A percentile compares a stretch with the other conserved stretches of the same genome.
phyloP scores from a whole-genome alignment of 192 early-diverging fungal species.

The Gaertneriomyces sp. region DNA sequence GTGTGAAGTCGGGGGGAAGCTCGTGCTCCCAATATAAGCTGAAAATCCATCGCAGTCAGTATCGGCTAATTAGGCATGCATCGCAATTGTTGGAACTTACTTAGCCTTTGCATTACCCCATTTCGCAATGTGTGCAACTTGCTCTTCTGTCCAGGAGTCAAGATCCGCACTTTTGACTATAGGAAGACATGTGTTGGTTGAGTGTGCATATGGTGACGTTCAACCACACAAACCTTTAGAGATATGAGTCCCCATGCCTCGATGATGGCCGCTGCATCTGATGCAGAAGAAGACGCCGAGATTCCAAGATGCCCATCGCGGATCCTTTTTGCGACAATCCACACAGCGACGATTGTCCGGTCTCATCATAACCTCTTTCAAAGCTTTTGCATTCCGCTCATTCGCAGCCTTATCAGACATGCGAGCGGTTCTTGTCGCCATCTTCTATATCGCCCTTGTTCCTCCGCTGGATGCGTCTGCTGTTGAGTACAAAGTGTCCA shows the following conservation, averaged over 20 bases:
- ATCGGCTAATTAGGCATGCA: not conserved
- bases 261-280: slow-evolving; percentile 79
- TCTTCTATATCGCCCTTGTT: not conserved
- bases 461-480: no score
- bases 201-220: no score
- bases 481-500: no score
- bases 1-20: slow-evolving; percentile 47
- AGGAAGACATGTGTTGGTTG: not conserved
- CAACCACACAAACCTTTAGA: slow-evolving; percentile 58
- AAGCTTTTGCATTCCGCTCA: slow-evolving; percentile 65
- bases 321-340: slow-evolving; percentile 77
- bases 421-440: slow-evolving; percentile 60
- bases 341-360: slow-evolving; percentile 71
- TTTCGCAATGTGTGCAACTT: slow-evolving; percentile 71
- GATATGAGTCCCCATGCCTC: slow-evolving; percentile 81
- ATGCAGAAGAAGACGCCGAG: slow-evolving; percentile 93
- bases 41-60: no score
- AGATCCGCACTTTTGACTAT: slow-evolving; percentile 79
- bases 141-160: slow-evolving; percentile 75
- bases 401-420: slow-evolving; percentile 64
- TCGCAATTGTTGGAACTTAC: slow-evolving; percentile 35
- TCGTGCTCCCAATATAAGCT: slow-evolving; percentile 52
- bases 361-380: slow-evolving; percentile 67
- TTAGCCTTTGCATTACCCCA: slow-evolving; percentile 75
- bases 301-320: slow-evolving; percentile 83